A percentile compares a stretch with the other conserved stretches of the same genome.
Evolutionary conservation across 805 yeast genomes (phyloP).

Genomic region (Zygosaccharomyces bailii): DNA sequence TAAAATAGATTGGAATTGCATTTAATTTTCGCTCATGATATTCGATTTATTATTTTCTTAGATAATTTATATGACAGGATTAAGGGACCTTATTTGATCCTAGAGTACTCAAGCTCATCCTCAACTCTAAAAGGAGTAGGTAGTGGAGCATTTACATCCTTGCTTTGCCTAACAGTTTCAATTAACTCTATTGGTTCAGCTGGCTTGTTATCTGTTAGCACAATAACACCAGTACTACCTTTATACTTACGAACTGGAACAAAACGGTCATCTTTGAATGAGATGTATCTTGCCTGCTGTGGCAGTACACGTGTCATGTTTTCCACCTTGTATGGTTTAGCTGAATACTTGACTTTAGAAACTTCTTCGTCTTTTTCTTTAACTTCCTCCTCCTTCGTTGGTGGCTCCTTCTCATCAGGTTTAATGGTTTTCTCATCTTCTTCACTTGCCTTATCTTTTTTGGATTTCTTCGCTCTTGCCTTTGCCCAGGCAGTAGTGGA

Average conservation of each 20-base stretch:
- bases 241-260: constrained; percentile 76
- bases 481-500: constrained; percentile 94
- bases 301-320: constrained; percentile 90
- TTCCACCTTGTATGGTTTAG: constrained; percentile 63
- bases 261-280: constrained; percentile 77
- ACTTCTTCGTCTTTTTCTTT: constrained; percentile 31
- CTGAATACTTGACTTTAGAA: constrained; percentile 49
- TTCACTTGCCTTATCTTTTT: constrained; percentile 47
- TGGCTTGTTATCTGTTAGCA: constrained; percentile 62
- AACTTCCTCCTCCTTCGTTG: constrained; percentile 27
- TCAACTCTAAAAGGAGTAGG: constrained; percentile 35
- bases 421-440: constrained; percentile 36
- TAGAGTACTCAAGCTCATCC: constrained; percentile 29
- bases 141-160: constrained; percentile 65
- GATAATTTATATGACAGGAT: constrained; percentile 1
- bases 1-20: constrained; percentile 1
- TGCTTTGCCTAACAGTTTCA: constrained; percentile 79
- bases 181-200: constrained; percentile 60
- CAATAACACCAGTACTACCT: constrained; percentile 67
- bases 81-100: constrained; percentile 6
- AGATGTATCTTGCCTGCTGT: constrained; percentile 75
- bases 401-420: constrained; percentile 27
- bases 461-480: constrained; percentile 68
- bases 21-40: background rate
- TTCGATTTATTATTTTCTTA: background rate